Conservation (phyloP, 106 monocot species). For the Posidonia australis region DNA sequence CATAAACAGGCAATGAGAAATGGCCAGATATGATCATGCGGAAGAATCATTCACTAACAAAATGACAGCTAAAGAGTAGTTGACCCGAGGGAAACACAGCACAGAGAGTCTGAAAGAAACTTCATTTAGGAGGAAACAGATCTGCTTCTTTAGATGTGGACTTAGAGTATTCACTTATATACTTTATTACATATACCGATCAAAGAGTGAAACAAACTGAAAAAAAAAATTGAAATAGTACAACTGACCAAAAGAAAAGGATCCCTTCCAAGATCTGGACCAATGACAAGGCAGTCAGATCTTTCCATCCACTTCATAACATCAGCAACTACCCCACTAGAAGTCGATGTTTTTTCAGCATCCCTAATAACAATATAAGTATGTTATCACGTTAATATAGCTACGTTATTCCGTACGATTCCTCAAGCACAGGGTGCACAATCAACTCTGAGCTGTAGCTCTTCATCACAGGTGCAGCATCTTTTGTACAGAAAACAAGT, state of each 20-base stretch:
- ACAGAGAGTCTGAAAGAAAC: too few relatives aligned
- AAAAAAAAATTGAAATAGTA: background rate
- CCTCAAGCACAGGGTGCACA: slow-evolving; percentile 87
- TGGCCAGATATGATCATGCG: background rate
- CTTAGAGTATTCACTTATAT: too few relatives aligned
- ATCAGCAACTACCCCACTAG: slow-evolving; percentile 52
- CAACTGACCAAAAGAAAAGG: slow-evolving; percentile 42
- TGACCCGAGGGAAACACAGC: background rate
- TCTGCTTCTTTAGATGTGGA: too few relatives aligned
- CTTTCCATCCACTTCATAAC: slow-evolving; percentile 82
- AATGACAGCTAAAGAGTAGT: background rate
- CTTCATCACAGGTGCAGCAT: slow-evolving; percentile 93
- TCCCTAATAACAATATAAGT: slow-evolving; percentile 31
- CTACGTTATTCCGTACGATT: slow-evolving; percentile 86
- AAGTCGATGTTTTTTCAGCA: slow-evolving; percentile 53
- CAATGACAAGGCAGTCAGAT: slow-evolving; percentile 92
- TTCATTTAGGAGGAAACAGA: too few relatives aligned
- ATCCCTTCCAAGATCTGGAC: slow-evolving; percentile 88
- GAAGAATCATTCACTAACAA: background rate
- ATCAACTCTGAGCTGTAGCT: slow-evolving; percentile 96
- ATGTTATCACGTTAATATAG: background rate
- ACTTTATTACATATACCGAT: slow-evolving; percentile 15
- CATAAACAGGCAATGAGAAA: background rate
- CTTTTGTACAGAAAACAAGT: slow-evolving; percentile 96
- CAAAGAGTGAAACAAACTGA: slow-evolving; percentile 18